Percentiles rank a stretch among this genome's conserved stretches.
These are phyloP conservation scores for Guadua angustifolia DNA, from an alignment of 176 grass and related monocot species.

Conservation along the genomic window DNA sequence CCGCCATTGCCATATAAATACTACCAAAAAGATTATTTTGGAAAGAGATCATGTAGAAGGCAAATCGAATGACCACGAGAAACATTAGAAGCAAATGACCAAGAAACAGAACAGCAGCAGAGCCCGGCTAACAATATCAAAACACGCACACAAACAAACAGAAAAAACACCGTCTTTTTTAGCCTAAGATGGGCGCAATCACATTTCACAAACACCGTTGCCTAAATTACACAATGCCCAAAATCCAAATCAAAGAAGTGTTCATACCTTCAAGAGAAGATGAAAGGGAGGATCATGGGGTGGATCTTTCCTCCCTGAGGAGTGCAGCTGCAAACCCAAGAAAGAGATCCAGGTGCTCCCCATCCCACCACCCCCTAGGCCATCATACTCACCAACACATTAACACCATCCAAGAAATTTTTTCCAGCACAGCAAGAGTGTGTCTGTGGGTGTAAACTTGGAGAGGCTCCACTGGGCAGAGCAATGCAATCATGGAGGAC, in stretches of 20 bases:
- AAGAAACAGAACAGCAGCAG: conserved; percentile 1
- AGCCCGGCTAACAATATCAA: conserved; percentile 31
- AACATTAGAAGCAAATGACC: conserved; percentile 11
- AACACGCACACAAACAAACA: conserved; percentile 17
- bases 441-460: background rate
- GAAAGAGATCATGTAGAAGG: conserved; percentile 31
- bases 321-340: conserved; percentile 24
- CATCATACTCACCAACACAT: conserved; percentile 24
- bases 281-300: conserved; percentile 10
- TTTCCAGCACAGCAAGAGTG: background rate
- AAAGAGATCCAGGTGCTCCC: conserved; percentile 57
- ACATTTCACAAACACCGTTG: conserved; percentile 3
- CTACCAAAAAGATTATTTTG: background rate
- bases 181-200: conserved; percentile 13
- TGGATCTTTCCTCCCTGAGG: conserved; percentile 31
- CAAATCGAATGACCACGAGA: conserved; percentile 32
- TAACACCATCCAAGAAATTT: background rate
- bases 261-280: conserved; percentile 32
- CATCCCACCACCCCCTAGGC: conserved; percentile 43
- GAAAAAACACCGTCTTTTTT: background rate
- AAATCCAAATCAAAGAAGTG: conserved; percentile 23
- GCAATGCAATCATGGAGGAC: conserved; percentile 45
- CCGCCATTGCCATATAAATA: background rate
- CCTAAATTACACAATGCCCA: conserved; percentile 25
- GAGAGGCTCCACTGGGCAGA: conserved; percentile 34